Percentiles rank a stretch among this genome's conserved stretches.
Conservation (phyloP, 352 stramenopile genomes). For the Phytophthora podocarpi region DNA sequence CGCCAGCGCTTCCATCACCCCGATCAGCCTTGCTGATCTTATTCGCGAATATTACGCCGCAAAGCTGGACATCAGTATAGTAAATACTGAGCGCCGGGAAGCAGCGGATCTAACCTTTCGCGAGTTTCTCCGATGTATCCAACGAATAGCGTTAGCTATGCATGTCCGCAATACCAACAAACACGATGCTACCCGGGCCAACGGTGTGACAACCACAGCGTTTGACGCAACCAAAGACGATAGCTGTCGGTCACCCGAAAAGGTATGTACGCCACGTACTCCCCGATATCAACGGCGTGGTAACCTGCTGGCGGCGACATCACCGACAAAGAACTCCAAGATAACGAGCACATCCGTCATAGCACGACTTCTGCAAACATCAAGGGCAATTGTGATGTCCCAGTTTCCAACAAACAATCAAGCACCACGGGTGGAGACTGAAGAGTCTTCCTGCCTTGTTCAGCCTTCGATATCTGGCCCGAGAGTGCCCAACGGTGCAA, state of each 20-base stretch:
- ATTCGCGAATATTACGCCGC: slow-evolving; percentile 74
- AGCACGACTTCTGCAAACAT: slow-evolving; percentile 58
- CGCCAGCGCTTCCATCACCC: slow-evolving; percentile 39
- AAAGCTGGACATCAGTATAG: slow-evolving; percentile 77
- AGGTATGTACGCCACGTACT: slow-evolving; percentile 24
- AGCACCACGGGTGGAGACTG: not conserved
- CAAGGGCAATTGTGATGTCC: slow-evolving; percentile 36
- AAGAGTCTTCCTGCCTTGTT: not conserved
- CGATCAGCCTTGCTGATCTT: slow-evolving; percentile 68
- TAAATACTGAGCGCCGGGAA: slow-evolving; percentile 53
- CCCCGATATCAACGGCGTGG: slow-evolving; percentile 56
- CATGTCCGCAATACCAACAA: slow-evolving; percentile 37
- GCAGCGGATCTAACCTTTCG: slow-evolving; percentile 65
- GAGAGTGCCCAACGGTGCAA: not conserved
- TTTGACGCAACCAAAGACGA: slow-evolving; percentile 68
- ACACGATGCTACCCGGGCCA: slow-evolving; percentile 16
- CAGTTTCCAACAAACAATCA: slow-evolving; percentile 17
- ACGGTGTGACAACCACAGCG: slow-evolving; percentile 47
- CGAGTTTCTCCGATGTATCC: slow-evolving; percentile 74
- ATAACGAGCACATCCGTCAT: slow-evolving; percentile 72
- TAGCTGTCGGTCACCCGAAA: slow-evolving; percentile 26
- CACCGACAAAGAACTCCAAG: slow-evolving; percentile 59
- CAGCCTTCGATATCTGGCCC: not conserved
- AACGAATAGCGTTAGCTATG: slow-evolving; percentile 76
- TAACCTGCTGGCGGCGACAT: slow-evolving; percentile 50